These are phyloP conservation scores for Sphagnum contortum DNA, from an alignment of 225 moss, liverwort and hornwort species.

Conservation along the genomic window DNA sequence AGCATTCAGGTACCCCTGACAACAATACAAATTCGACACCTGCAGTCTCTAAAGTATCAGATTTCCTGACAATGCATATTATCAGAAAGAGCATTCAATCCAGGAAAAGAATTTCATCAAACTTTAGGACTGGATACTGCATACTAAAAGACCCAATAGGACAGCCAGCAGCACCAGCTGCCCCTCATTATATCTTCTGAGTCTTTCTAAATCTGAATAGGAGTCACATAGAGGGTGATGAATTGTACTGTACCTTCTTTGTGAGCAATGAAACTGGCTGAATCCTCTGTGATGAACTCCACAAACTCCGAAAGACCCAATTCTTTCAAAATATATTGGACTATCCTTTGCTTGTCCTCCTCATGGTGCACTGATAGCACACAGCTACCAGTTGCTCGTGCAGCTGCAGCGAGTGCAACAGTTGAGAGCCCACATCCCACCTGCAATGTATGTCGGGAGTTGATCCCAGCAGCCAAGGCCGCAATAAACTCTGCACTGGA, in stretches of 20 bases:
- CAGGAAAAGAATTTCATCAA: too few relatives aligned
- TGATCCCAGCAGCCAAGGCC: slow-evolving; percentile 64
- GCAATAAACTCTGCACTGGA: slow-evolving; percentile 63
- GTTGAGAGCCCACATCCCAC: slow-evolving; percentile 68
- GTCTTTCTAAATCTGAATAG: background rate
- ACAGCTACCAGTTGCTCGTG: slow-evolving; percentile 43
- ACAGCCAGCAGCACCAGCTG: too few relatives aligned
- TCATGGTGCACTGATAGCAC: slow-evolving; percentile 55
- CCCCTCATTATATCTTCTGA: background rate
- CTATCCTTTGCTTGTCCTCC: slow-evolving; percentile 43
- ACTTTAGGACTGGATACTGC: too few relatives aligned
- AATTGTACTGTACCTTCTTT: slow-evolving; percentile 30
- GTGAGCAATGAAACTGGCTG: slow-evolving; percentile 38
- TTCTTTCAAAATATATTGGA: slow-evolving; percentile 39
- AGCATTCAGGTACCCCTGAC: slow-evolving; percentile 54
- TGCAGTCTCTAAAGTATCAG: slow-evolving; percentile 1
- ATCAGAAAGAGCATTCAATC: too few relatives aligned
- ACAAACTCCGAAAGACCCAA: slow-evolving; percentile 46
- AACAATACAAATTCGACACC: slow-evolving; percentile 58
- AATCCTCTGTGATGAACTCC: slow-evolving; percentile 47
- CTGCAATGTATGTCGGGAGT: slow-evolving; percentile 58
- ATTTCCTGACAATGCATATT: too few relatives aligned
- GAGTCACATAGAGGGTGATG: too few relatives aligned
- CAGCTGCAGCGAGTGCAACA: slow-evolving; percentile 62
- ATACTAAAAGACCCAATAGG: too few relatives aligned